These are phyloP conservation scores for Agroathelia rolfsii DNA, from an alignment of 1,284 basidiomycete genomes.

Conservation along the genomic window DNA sequence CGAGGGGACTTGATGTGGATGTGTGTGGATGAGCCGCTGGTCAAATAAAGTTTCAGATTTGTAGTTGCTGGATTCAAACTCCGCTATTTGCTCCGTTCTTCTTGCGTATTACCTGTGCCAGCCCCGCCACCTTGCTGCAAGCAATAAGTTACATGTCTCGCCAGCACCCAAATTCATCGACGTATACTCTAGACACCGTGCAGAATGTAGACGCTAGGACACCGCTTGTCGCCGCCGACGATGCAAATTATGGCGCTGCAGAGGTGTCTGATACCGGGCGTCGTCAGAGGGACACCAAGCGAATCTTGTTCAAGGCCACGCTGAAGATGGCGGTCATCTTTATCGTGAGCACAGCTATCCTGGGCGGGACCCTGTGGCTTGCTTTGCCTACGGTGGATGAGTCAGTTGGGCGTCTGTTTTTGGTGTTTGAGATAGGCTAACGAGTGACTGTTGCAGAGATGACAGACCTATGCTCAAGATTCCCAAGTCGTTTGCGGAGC, in stretches of 20 bases:
- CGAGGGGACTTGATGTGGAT: no score
- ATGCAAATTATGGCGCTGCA: conserved; percentile 26
- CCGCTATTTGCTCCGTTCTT: no score
- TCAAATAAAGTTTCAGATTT: no score
- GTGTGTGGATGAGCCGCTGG: no score
- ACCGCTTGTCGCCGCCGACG: conserved; percentile 33
- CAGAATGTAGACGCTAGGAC: conserved; percentile 35
- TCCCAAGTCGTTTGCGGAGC: conserved; percentile 75
- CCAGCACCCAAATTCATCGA: conserved; percentile 37
- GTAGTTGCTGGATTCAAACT: no score
- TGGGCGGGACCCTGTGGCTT: conserved; percentile 69
- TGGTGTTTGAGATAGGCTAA: conserved; percentile 6
- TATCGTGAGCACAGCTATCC: conserved; percentile 52
- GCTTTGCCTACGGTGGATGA: conserved; percentile 72
- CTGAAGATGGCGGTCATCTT: conserved; percentile 80
- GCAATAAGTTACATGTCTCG: no score
- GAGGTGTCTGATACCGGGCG: no score
- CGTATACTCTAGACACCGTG: conserved; percentile 56
- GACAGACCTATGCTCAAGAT: conserved; percentile 70
- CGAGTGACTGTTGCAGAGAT: conserved; percentile 31
- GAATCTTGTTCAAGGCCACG: conserved; percentile 66
- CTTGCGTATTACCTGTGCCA: no score
- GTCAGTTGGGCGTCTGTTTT: conserved; percentile 34
- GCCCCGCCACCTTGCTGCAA: no score
- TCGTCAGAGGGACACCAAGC: no score